Conservation (phyloP, 129 eudicot genomes). For the Lonicera japonica region DNA sequence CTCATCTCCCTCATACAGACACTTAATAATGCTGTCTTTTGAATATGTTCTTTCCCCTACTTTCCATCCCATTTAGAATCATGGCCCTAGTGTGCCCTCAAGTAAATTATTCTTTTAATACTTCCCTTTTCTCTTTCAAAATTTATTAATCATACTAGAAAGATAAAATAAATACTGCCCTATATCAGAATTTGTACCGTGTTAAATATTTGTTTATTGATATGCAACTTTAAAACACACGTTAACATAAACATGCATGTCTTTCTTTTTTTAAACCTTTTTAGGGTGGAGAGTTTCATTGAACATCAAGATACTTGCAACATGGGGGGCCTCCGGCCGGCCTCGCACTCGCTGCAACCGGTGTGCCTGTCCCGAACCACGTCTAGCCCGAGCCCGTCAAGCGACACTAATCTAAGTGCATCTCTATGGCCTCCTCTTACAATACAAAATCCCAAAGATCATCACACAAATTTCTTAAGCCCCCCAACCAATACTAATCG, state of each 20-base stretch:
- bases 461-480: slow-evolving; percentile 6
- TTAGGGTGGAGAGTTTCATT: slow-evolving; percentile 88
- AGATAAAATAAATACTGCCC: background rate
- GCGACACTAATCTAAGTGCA: slow-evolving; percentile 36
- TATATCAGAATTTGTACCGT: slow-evolving; percentile 18
- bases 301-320: slow-evolving; percentile 87
- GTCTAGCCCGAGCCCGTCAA: slow-evolving; percentile 51
- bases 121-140: too few species aligned
- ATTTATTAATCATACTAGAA: background rate
- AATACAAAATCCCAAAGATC: slow-evolving; percentile 7
- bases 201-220: slow-evolving; percentile 12
- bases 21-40: background rate
- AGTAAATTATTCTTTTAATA: background rate
- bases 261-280: slow-evolving; percentile 14
- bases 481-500: slow-evolving; percentile 1
- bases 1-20: background rate
- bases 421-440: slow-evolving; percentile 9
- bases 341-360: slow-evolving; percentile 24
- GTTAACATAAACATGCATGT: background rate
- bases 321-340: slow-evolving; percentile 54
- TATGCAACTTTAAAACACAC: slow-evolving; percentile 16
- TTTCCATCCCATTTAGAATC: background rate
- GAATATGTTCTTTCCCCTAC: background rate
- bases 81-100: background rate
- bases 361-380: slow-evolving; percentile 51